These are phyloP conservation scores for Plenodomus biglobosus DNA, from an alignment of 2,329 filamentous ascomycete genomes.

Conservation along the genomic window DNA sequence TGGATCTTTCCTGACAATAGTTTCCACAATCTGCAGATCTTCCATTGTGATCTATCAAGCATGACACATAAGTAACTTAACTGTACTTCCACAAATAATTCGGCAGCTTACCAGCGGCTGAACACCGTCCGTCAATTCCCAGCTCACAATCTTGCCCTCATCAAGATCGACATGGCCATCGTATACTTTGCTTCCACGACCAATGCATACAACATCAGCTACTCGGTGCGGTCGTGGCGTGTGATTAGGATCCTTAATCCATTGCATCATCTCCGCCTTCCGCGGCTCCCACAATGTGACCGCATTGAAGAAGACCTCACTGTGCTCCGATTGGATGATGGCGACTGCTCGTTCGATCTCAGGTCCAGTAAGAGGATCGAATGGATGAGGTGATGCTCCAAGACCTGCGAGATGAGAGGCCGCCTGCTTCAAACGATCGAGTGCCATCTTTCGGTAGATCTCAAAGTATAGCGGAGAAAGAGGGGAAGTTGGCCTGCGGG, in stretches of 20 bases:
- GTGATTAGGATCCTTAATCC: constrained; percentile 67
- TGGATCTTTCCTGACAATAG: constrained; percentile 72
- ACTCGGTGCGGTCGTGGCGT: constrained; percentile 67
- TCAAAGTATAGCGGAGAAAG: constrained; percentile 6
- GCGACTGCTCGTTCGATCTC: constrained; percentile 75
- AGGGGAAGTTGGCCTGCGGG: constrained; percentile 7
- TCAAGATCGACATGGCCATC: constrained; percentile 79
- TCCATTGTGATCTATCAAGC: constrained; percentile 86
- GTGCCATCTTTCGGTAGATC: constrained; percentile 52
- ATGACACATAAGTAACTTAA: no score
- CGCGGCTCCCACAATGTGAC: constrained; percentile 82
- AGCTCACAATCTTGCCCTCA: constrained; percentile 66
- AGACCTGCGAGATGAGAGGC: constrained; percentile 62
- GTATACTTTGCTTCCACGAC: constrained; percentile 73
- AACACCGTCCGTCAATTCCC: constrained; percentile 73
- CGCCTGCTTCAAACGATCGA: constrained; percentile 65
- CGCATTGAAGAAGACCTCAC: constrained; percentile 79
- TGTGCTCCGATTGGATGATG: constrained; percentile 69
- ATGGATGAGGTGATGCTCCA: constrained; percentile 63
- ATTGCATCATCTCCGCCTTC: constrained; percentile 79
- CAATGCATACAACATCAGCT: constrained; percentile 83
- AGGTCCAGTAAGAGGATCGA: constrained; percentile 71
- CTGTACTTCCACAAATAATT: constrained; percentile 2
- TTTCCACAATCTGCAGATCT: constrained; percentile 79
- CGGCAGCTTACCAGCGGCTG: constrained; percentile 69